Evolutionary conservation across 495 filamentous ascomycete species (phyloP), one percentile per base, ranked within the genome.

Genomic region (Neurospora terricola): DNA sequence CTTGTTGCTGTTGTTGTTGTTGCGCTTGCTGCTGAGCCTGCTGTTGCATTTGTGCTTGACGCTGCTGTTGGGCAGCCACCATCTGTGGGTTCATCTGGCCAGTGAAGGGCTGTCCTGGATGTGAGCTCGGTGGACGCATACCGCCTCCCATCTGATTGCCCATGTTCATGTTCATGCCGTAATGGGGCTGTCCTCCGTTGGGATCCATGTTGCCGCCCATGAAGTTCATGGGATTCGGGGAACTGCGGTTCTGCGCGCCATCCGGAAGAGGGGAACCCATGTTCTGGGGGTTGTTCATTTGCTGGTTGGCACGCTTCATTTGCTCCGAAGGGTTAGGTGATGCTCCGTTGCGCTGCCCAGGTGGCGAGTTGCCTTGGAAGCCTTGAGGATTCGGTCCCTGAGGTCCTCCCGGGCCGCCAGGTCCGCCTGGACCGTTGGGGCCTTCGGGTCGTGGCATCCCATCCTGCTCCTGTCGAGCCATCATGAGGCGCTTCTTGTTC

Each of bases 391-490:
- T 88, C 40, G 87, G 84, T 72, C 84, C 86, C 38, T 81, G 84
- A 12, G 85, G 81, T 70, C 82, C 83, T 69, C 79, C 84, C 16
- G 85, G 84, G 21, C 68, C 79, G 73, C 88, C 91, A 70, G 87
- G 87, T 70, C 87, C 87, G 38, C 84, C 86, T 70, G 87, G 80
- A 36, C 80, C 79, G 72, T 79, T 84, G 72, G 87, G 86, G 72
- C 88, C 88, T 72, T 90, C 90, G 75, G 83, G 79, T 36, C 89
- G 87, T 34, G 80, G 82, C 34, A 81, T 81, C 12, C 72, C 77
- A 76, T 98, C 94, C 83, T 98, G 95, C 81, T 98, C 96, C 82
- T 97, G 93, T 59, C 96, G 91, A 73, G 96, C 96, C 94, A 97
- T 96, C 87, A 98, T 91, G 77, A 99, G 84, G 30, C 96, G 87